These are phyloP conservation scores for Boletus sp. DNA, from an alignment of 768 basidiomycete genomes.

Conservation along the genomic window DNA sequence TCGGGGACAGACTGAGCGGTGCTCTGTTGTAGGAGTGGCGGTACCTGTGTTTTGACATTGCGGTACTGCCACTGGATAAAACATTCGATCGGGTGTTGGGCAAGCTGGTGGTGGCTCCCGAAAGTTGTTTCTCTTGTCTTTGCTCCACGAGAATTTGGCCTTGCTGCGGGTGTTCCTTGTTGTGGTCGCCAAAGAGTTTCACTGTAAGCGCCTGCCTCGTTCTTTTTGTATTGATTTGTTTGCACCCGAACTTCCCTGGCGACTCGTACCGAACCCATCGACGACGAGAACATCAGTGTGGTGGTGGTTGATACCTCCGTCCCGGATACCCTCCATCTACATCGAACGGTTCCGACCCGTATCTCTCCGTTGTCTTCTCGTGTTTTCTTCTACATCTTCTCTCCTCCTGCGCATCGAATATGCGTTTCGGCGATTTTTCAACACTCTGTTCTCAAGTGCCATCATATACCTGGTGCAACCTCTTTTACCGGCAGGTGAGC, in stretches of 20 bases:
- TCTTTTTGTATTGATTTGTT: conserved; percentile 33
- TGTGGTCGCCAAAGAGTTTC: background rate
- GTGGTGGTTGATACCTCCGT: conserved; percentile 19
- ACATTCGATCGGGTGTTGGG: background rate
- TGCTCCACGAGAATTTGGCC: background rate
- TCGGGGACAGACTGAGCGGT: background rate
- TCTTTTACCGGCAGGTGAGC: conserved; percentile 84
- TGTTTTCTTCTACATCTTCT: background rate
- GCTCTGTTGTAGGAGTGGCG: background rate
- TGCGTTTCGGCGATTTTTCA: conserved; percentile 74
- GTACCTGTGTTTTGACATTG: background rate
- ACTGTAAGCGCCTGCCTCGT: conserved; percentile 20
- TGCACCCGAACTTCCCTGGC: conserved; percentile 26
- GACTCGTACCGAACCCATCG: conserved; percentile 23
- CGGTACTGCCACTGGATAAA: background rate
- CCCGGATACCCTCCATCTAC: conserved; percentile 11
- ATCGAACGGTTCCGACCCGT: conserved; percentile 5
- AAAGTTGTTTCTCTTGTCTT: background rate
- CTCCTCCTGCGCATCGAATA: conserved; percentile 16
- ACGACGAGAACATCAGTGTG: conserved; percentile 16
- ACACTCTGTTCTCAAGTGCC: conserved; percentile 65
- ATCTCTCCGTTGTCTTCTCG: background rate
- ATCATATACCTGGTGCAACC: conserved; percentile 90
- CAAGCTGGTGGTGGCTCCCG: no score
- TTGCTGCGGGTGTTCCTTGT: background rate